phyloP scores from a whole-genome alignment of 257 asterid species.

The Marsdenia floribunda region DNA sequence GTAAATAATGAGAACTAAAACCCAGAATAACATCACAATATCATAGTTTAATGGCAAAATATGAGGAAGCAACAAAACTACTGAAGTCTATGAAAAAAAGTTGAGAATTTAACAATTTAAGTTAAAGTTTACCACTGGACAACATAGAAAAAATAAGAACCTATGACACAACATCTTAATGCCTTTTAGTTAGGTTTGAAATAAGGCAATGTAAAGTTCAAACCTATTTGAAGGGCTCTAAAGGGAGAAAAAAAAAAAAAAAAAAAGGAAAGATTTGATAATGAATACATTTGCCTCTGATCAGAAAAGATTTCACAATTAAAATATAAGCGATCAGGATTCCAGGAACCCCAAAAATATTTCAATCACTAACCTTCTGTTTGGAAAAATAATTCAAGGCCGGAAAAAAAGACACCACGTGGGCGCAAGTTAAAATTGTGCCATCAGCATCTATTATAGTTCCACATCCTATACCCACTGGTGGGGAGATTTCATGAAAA shows the following conservation, averaged over 20 bases:
- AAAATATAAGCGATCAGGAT: background rate
- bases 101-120: background rate
- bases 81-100: background rate
- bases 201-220: background rate
- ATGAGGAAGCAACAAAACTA: background rate
- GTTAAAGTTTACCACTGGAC: background rate
- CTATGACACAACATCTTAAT: background rate
- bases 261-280: background rate
- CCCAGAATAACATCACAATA: background rate
- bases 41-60: background rate
- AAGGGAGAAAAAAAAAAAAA: too few species aligned
- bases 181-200: background rate
- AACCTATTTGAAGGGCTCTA: background rate
- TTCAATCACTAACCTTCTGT: constrained; percentile 44
- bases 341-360: background rate
- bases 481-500: constrained; percentile 44
- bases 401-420: constrained; percentile 59
- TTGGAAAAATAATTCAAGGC: constrained; percentile 47
- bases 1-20: background rate
- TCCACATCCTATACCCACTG: constrained; percentile 77
- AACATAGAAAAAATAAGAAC: background rate
- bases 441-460: constrained; percentile 81
- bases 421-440: constrained; percentile 91
- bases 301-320: background rate
- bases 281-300: background rate